phyloP scores from a whole-genome alignment of 202 grass and related monocot genomes.

The Hordeum pubiflorum region DNA sequence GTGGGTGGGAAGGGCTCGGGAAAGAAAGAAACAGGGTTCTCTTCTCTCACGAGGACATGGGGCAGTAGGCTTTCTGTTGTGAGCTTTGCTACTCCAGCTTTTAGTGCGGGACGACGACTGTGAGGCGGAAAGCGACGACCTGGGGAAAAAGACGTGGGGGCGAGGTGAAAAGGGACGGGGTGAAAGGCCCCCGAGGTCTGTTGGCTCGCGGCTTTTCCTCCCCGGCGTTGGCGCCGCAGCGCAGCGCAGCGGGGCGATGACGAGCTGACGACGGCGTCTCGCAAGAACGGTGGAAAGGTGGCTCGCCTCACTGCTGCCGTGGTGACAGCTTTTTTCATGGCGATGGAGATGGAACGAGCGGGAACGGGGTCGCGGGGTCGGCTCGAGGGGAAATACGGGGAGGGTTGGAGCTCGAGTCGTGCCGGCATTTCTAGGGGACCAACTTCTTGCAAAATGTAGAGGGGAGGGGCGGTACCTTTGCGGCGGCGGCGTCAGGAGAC shows the following conservation, averaged over 20 bases:
- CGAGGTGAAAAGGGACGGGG: background rate
- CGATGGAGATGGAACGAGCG: background rate
- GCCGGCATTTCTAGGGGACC: background rate
- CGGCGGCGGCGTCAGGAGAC: background rate
- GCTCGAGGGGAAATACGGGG: background rate
- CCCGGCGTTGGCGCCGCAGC: background rate
- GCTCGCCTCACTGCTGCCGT: background rate
- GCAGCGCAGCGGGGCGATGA: background rate
- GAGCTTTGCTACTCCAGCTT: background rate
- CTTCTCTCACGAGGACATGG: background rate
- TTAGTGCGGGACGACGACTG: slow-evolving; percentile 12
- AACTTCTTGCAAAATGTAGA: background rate
- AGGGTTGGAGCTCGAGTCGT: background rate
- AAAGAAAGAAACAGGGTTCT: background rate
- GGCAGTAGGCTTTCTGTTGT: slow-evolving; percentile 11
- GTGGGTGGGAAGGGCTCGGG: background rate
- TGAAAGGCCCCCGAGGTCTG: background rate
- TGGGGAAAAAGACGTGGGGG: slow-evolving; percentile 9
- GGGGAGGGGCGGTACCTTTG: slow-evolving; percentile 12
- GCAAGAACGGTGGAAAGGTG: background rate
- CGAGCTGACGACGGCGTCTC: background rate
- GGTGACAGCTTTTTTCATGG: background rate
- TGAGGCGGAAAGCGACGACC: slow-evolving; percentile 16
- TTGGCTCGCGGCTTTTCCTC: background rate
- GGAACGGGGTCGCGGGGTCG: too few relatives aligned